phyloP scores from a whole-genome alignment of 257 asterid species.

The Solanum verrucosum region DNA sequence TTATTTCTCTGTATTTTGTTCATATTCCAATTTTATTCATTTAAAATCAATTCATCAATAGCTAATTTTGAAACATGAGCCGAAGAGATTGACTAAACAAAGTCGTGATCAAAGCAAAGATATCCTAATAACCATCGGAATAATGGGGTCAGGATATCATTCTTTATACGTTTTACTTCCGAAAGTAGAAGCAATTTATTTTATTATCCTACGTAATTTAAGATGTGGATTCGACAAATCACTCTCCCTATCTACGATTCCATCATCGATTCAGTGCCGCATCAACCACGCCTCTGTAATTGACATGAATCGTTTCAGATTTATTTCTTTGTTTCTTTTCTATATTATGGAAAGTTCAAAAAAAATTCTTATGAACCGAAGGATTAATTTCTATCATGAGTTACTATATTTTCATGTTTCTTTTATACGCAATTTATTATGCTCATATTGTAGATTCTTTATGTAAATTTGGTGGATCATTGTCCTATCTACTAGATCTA shows the following conservation, averaged over 20 bases:
- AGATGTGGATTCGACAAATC: background rate
- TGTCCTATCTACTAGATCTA: no score
- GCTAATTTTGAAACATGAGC: background rate
- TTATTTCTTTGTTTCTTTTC: background rate
- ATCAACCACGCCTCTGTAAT: background rate
- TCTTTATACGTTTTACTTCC: background rate
- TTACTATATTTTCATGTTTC: background rate
- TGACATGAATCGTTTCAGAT: background rate
- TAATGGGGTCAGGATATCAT: background rate
- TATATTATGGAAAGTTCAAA: background rate
- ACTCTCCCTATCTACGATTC: background rate
- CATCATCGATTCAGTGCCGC: background rate
- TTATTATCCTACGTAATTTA: background rate
- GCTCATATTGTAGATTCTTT: no score
- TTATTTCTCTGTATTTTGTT: background rate
- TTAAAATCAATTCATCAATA: background rate
- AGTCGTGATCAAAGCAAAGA: background rate
- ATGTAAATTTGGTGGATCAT: no score
- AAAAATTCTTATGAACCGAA: background rate
- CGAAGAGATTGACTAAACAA: background rate
- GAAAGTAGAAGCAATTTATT: background rate
- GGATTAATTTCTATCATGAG: background rate
- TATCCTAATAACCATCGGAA: background rate
- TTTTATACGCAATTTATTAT: background rate
- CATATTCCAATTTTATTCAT: background rate